Percentiles rank a stretch among this genome's conserved stretches.
Evolutionary conservation across 768 basidiomycete genomes (phyloP).

Genomic region (Suillus tomentosus): DNA sequence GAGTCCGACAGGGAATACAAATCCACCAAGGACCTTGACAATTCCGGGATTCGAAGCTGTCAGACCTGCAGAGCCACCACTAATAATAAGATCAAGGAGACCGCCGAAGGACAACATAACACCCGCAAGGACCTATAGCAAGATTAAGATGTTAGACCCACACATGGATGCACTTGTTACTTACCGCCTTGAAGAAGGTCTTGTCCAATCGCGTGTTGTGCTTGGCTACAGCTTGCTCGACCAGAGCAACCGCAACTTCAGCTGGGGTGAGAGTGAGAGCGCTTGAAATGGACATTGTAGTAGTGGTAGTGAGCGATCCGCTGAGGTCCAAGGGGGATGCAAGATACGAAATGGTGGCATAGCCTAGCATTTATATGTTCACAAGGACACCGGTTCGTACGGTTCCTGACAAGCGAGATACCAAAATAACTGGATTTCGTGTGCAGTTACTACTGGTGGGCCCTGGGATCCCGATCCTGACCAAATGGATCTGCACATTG

Average conservation of each 20-base stretch:
- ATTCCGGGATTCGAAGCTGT: conserved; percentile 61
- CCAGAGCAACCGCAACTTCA: conserved; percentile 57
- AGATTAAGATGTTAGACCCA: not conserved
- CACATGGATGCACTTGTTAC: conserved; percentile 19
- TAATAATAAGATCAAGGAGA: conserved; percentile 58
- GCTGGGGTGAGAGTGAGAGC: conserved; percentile 65
- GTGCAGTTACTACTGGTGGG: not conserved
- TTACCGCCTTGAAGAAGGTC: conserved; percentile 69
- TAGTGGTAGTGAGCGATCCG: conserved; percentile 7
- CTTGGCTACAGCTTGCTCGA: conserved; percentile 60
- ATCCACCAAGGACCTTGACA: conserved; percentile 63
- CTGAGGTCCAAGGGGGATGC: conserved; percentile 11
- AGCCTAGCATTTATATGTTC: conserved; percentile 23
- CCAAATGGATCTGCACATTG: too few species aligned
- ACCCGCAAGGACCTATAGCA: conserved; percentile 64
- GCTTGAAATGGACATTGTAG: conserved; percentile 33
- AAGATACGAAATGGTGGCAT: accelerated
- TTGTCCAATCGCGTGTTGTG: conserved; percentile 63
- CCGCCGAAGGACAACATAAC: conserved; percentile 78
- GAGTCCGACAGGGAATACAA: conserved; percentile 77
- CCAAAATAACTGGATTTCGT: conserved; percentile 13
- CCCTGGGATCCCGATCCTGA: too few species aligned
- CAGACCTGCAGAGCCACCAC: conserved; percentile 58
- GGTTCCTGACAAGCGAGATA: conserved; percentile 13
- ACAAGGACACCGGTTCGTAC: not conserved